phyloP scores from a whole-genome alignment of 1,139 yeast species.

The Sugiyamaella pinicola region DNA sequence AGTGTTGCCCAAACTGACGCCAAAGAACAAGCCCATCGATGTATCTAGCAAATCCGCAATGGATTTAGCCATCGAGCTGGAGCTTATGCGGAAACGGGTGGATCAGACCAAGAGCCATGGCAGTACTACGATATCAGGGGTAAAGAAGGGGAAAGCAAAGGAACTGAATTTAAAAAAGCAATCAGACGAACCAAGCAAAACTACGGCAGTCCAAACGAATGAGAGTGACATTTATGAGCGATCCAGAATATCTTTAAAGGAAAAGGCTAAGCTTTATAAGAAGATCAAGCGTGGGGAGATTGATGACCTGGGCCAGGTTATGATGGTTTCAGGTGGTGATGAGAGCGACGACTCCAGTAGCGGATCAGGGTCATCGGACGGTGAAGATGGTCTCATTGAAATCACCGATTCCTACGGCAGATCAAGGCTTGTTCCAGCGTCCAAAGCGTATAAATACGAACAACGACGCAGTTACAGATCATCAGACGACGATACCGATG shows the following conservation, averaged over 20 bases:
- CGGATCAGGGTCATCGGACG: constrained; percentile 16
- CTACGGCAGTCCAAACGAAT: background rate
- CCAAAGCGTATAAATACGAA: constrained; percentile 25
- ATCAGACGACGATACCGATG: constrained; percentile 18
- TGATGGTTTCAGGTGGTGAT: constrained; percentile 21
- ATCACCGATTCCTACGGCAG: constrained; percentile 42
- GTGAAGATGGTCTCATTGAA: constrained; percentile 35
- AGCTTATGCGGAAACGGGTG: constrained; percentile 26
- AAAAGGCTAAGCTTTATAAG: constrained; percentile 31
- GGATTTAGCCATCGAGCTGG: constrained; percentile 33
- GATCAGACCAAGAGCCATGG: constrained; percentile 2
- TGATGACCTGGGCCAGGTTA: constrained; percentile 19
- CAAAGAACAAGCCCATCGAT: constrained; percentile 8
- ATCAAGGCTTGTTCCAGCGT: constrained; percentile 33
- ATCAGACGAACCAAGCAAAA: background rate
- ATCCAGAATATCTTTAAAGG: constrained; percentile 24
- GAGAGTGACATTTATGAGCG: constrained; percentile 15
- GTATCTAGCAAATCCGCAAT: constrained; percentile 31
- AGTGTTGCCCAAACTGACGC: constrained; percentile 14
- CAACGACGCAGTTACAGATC: constrained; percentile 10
- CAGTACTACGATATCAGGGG: background rate
- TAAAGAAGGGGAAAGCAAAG: background rate
- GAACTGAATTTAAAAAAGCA: background rate
- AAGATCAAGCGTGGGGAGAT: constrained; percentile 30
- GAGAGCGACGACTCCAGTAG: constrained; percentile 18